Base-by-base conservation (phyloP, 2,329 filamentous ascomycete genomes). In the Microdochium nivale region DNA sequence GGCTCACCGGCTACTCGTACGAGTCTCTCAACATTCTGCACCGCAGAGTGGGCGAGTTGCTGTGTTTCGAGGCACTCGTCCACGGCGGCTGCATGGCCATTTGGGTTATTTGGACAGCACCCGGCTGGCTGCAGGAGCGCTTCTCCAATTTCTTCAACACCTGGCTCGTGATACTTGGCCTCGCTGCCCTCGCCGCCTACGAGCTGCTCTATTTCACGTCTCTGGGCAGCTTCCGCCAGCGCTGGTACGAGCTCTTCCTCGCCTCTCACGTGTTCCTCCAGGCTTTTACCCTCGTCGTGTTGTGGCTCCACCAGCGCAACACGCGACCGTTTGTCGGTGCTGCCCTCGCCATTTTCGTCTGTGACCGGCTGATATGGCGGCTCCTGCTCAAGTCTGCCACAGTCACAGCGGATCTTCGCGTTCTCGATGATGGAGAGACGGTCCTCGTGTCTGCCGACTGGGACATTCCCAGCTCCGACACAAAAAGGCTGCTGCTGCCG, bases 11-110 rank as follows among this genome's bases (percentile, higher is more conserved):
- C 3, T 76, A 77, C 55, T 85, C 81, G 0, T 87, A 87, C 59
- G 83, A 86, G 63, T 75, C 78, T 4, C 69, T 86, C 43, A 85
- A 86, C 60, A 77, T 86, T 47, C 76, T 86, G 51, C 83, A 87
- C 61, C 78, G 83, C 33, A 73, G 82, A 3, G 70, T 85, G 1
- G 82, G 83, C 24, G 81, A 85, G 62, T 62, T 79, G 25, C 72
- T 85, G 65, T 84, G 80, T 60, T 64, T 83, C n/a, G 70, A 78
- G 37, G 81, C 80, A 2, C 57, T 79, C 1, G 54, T 84, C 0
- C 83, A 87, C 57, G 71, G 74, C 32, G 59, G 64, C 3, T 74
- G 76, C 24, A 83, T 86, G 75, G 51, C 82, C 1, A 56, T 67
- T 2, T 86, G 78, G 77, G 78, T 78, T 55, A 70, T 72, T 0